These are phyloP conservation scores for Exophiala xenobiotica DNA, from an alignment of 2,329 filamentous ascomycete species.

Conservation along the genomic window DNA sequence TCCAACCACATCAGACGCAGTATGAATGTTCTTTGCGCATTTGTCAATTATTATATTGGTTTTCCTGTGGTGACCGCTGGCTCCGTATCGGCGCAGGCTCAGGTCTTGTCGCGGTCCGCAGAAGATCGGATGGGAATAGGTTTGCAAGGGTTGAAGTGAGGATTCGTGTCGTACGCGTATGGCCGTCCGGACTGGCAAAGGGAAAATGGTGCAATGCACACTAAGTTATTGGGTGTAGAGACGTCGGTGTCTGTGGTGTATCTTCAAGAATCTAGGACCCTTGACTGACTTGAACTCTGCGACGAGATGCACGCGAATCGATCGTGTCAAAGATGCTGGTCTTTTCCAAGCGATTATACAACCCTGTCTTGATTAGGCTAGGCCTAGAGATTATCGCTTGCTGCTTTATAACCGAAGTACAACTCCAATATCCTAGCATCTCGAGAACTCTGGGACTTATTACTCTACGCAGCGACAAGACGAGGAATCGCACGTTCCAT, in stretches of 20 bases:
- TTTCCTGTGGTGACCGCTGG: background rate
- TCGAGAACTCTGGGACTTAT: too few relatives aligned
- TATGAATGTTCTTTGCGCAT: background rate
- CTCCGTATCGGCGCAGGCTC: background rate
- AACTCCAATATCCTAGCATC: background rate
- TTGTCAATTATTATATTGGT: background rate
- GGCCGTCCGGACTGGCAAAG: too few relatives aligned
- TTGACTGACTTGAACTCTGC: slow-evolving; percentile 3
- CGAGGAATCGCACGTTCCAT: too few relatives aligned
- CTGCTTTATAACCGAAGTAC: background rate
- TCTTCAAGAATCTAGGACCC: too few relatives aligned
- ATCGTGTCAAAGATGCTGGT: background rate
- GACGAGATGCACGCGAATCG: background rate
- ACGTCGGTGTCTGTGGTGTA: too few relatives aligned
- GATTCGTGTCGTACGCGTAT: slow-evolving; percentile 9
- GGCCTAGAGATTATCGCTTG: background rate
- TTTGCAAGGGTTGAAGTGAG: background rate
- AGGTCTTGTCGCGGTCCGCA: too few relatives aligned
- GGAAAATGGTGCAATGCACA: too few relatives aligned
- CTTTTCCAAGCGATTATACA: background rate
- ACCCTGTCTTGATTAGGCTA: background rate
- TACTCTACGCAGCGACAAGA: too few relatives aligned
- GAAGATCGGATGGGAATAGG: background rate
- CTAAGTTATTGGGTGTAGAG: too few relatives aligned
- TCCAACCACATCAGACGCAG: background rate